phyloP scores from a whole-genome alignment of 306 rosid genomes.

The Rosa chinensis region DNA sequence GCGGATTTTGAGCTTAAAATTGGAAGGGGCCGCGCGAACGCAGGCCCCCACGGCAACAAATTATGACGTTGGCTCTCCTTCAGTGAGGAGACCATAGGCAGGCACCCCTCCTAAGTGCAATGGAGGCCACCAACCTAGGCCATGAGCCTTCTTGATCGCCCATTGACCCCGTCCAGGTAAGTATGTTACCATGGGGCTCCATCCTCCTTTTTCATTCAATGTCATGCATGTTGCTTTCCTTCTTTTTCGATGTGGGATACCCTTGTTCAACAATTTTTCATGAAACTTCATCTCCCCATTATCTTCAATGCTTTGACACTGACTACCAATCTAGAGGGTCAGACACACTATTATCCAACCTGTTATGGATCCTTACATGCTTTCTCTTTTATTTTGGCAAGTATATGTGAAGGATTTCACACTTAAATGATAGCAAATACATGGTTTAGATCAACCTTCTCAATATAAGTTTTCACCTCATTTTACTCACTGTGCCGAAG shows the following conservation, averaged over 20 bases:
- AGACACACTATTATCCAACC: neutral
- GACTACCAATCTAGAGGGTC: neutral
- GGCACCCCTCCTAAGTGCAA: constrained; percentile 57
- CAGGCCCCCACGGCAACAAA: constrained; percentile 56
- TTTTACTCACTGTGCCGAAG: too few relatives aligned
- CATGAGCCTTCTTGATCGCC: constrained; percentile 41
- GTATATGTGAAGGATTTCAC: too few relatives aligned
- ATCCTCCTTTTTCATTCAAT: neutral
- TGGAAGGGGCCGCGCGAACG: constrained; percentile 56
- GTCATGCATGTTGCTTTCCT: too few relatives aligned
- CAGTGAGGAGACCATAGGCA: constrained; percentile 50
- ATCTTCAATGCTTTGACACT: neutral
- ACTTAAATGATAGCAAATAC: neutral
- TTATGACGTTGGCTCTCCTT: constrained; percentile 55
- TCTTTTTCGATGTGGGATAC: constrained; percentile 9
- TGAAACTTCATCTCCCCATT: too few relatives aligned
- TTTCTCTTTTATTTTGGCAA: too few relatives aligned
- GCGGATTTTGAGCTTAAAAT: neutral
- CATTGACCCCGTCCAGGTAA: constrained; percentile 65
- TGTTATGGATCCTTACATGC: too few relatives aligned
- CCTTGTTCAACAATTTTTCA: neutral
- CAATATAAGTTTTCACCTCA: too few relatives aligned
- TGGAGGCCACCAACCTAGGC: constrained; percentile 47
- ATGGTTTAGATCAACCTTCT: too few relatives aligned
- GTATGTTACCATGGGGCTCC: fast-evolving